Percentiles rank a stretch among this genome's conserved stretches.
These are phyloP conservation scores for Penicillium macrosclerotiorum DNA, from an alignment of 495 filamentous ascomycete genomes.

Conservation along the genomic window DNA sequence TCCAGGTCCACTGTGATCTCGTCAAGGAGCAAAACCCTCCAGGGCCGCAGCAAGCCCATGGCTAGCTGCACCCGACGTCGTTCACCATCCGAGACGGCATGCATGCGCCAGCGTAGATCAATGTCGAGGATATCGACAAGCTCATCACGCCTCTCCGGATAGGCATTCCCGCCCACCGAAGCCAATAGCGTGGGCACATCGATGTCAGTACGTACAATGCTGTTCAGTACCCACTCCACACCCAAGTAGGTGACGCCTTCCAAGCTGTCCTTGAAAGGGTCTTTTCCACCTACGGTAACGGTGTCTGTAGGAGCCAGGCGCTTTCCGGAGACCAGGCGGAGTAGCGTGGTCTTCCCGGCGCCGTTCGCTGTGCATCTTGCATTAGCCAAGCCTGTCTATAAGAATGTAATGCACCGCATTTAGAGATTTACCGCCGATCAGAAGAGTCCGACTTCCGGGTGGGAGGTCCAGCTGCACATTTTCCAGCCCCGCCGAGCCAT, in stretches of 20 bases:
- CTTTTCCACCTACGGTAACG: constrained; percentile 73
- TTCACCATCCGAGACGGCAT: constrained; percentile 90
- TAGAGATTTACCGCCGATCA: constrained; percentile 73
- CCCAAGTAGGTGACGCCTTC: constrained; percentile 97
- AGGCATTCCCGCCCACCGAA: constrained; percentile 83
- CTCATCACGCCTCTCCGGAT: constrained; percentile 77
- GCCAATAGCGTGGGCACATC: constrained; percentile 80
- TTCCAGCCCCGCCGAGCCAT: constrained; percentile 69
- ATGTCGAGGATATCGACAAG: constrained; percentile 87
- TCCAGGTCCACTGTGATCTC: constrained; percentile 98
- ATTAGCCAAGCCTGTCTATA: background rate
- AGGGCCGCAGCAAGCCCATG: constrained; percentile 94
- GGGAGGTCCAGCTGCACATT: constrained; percentile 74
- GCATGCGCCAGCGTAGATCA: constrained; percentile 90
- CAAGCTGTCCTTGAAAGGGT: constrained; percentile 84
- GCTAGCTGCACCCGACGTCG: constrained; percentile 87
- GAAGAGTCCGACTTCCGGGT: constrained; percentile 76
- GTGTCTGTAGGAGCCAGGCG: constrained; percentile 75
- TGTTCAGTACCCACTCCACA: constrained; percentile 98
- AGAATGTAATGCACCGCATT: background rate
- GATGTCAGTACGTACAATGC: constrained; percentile 92
- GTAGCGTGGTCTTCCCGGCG: constrained; percentile 94
- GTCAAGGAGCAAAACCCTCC: constrained; percentile 86
- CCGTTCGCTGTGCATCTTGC: constrained; percentile 67
- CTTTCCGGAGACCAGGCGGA: constrained; percentile 88